Evolutionary conservation across 768 basidiomycete species (phyloP).

Genomic region (Scleroderma citrinum): DNA sequence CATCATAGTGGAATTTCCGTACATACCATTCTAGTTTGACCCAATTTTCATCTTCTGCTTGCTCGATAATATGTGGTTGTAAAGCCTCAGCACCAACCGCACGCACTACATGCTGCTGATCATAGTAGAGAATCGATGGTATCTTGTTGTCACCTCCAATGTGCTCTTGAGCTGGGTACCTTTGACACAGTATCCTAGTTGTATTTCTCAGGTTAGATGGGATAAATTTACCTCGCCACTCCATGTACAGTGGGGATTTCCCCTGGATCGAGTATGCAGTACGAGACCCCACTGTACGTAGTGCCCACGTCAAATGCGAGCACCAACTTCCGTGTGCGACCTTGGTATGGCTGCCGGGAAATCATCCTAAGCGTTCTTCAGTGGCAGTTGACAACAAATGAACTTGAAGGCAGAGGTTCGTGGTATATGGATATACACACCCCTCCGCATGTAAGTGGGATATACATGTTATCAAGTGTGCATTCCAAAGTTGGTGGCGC

Average conservation of each 20-base stretch:
- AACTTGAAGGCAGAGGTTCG: too few species aligned
- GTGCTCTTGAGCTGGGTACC: slow-evolving; percentile 43
- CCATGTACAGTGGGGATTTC: slow-evolving; percentile 24
- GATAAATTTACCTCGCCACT: slow-evolving; percentile 19
- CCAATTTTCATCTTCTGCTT: slow-evolving; percentile 34
- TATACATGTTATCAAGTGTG: too few species aligned
- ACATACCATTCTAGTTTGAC: slow-evolving; percentile 36
- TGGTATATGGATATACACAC: too few species aligned
- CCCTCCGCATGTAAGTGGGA: too few species aligned
- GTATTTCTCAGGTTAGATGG: background rate
- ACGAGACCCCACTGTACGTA: slow-evolving; percentile 37
- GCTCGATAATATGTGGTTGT: slow-evolving; percentile 29
- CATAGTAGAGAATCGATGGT: slow-evolving; percentile 44
- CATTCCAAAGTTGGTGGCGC: too few species aligned
- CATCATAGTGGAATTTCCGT: background rate
- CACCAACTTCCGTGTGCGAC: slow-evolving; percentile 35
- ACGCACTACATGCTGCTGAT: slow-evolving; percentile 30
- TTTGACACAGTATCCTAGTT: slow-evolving; percentile 10
- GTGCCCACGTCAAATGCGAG: slow-evolving; percentile 42
- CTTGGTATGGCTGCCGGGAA: slow-evolving; percentile 28
- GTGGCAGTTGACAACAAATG: too few species aligned
- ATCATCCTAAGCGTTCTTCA: slow-evolving; percentile 17
- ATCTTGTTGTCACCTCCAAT: slow-evolving; percentile 45
- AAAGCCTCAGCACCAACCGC: slow-evolving; percentile 42
- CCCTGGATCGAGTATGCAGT: slow-evolving; percentile 32